These are phyloP conservation scores for Entrophospora sp. DNA, from an alignment of 192 early-diverging fungal genomes.

Conservation along the genomic window DNA sequence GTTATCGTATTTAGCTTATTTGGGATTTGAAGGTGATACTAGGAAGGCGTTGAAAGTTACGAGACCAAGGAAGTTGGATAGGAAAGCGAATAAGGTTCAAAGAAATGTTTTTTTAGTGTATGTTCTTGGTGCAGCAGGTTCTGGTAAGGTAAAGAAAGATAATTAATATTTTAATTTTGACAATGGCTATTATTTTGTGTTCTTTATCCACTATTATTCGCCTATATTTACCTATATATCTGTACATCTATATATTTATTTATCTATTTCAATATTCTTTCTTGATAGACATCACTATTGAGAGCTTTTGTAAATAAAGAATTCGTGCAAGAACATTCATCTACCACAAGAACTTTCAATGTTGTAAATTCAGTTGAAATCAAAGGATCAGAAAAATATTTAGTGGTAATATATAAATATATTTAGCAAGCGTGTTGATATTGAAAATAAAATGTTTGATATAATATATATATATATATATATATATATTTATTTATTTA, in stretches of 20 bases:
- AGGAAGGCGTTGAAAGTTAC: slow-evolving; percentile 81
- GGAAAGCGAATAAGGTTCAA: slow-evolving; percentile 75
- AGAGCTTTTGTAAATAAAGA: slow-evolving; percentile 80
- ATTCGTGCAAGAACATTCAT: slow-evolving; percentile 63
- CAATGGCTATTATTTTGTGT: no score
- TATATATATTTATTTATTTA: not conserved
- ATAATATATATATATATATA: slow-evolving; percentile 25
- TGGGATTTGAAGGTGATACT: slow-evolving; percentile 88
- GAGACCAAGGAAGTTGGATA: slow-evolving; percentile 56
- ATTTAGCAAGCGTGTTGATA: no score
- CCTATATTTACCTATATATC: not conserved
- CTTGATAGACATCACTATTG: slow-evolving; percentile 70
- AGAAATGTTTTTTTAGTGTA: slow-evolving; percentile 90
- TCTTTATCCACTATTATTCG: no score
- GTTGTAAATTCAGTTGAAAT: slow-evolving; percentile 95
- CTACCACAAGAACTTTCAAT: slow-evolving; percentile 65
- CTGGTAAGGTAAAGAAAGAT: slow-evolving; percentile 82
- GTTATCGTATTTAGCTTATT: slow-evolving; percentile 90
- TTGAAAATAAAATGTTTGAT: no score
- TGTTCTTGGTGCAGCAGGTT: slow-evolving; percentile 87
- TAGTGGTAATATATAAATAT: no score
- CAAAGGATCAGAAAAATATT: slow-evolving; percentile 86
- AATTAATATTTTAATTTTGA: no score
- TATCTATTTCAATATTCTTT: not conserved
- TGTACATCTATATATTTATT: not conserved